Evolutionary conservation across 345 rosid genomes (phyloP).

Genomic region (Litchi chinensis): DNA sequence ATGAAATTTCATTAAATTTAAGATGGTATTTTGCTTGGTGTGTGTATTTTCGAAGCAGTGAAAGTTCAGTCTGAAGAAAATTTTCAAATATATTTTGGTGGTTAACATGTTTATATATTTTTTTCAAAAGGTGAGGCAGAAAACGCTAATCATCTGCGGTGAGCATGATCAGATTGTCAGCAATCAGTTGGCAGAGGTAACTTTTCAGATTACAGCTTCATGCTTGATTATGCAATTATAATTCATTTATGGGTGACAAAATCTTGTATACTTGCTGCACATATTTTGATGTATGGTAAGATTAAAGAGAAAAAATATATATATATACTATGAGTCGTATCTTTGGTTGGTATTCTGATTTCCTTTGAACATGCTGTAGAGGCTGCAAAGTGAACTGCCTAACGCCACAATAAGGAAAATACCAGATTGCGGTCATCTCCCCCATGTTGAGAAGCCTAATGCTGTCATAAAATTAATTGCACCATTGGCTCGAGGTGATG

Average conservation of each 20-base stretch:
- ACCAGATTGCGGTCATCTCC: slow-evolving; percentile 69
- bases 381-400: slow-evolving; percentile 59
- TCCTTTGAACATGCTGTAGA: slow-evolving; percentile 38
- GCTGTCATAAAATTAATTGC: slow-evolving; percentile 53
- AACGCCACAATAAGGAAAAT: slow-evolving; percentile 54
- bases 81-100: neutral
- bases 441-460: slow-evolving; percentile 73
- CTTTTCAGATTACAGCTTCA: slow-evolving; percentile 21
- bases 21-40: too few species aligned
- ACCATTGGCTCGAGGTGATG: slow-evolving; percentile 38
- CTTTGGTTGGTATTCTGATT: neutral
- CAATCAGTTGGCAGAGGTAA: slow-evolving; percentile 62
- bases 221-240: neutral
- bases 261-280: too few species aligned
- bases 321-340: too few species aligned
- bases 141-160: slow-evolving; percentile 65
- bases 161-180: slow-evolving; percentile 75
- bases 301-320: too few species aligned
- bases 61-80: neutral
- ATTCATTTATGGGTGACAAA: too few species aligned
- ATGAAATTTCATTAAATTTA: too few species aligned
- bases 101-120: neutral
- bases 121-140: slow-evolving; percentile 59
- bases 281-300: too few species aligned
- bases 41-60: too few species aligned